Conservation (phyloP, 148 eudicot genomes). For the Nepenthes mirabilis region DNA sequence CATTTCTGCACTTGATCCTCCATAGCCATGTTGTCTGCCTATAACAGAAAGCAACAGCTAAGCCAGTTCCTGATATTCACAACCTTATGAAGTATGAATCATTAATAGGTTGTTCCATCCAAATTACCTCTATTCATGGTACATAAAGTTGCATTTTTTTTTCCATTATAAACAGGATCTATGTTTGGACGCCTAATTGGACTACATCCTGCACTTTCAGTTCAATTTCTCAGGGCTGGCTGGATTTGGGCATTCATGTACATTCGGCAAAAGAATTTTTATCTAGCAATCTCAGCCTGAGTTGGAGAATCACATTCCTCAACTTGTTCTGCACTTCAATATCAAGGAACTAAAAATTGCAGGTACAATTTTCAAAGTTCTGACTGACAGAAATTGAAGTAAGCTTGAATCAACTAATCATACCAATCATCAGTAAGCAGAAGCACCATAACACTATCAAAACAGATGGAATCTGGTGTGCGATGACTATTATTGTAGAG, state of each 20-base stretch:
- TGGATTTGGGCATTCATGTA: constrained; percentile 17
- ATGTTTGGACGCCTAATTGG: too few species aligned
- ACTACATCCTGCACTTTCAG: too few species aligned
- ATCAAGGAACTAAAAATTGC: neutral
- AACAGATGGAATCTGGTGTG: constrained; percentile 39
- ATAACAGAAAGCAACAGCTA: too few species aligned
- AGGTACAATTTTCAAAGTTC: neutral
- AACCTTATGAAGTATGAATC: too few species aligned
- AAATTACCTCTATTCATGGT: too few species aligned
- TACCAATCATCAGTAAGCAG: constrained; percentile 18
- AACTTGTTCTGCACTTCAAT: constrained; percentile 10
- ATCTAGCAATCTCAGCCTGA: constrained; percentile 30
- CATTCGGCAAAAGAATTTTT: constrained; percentile 48
- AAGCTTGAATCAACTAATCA: neutral
- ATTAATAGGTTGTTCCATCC: too few species aligned
- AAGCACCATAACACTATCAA: constrained; percentile 69
- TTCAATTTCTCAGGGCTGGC: neutral
- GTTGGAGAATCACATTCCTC: constrained; percentile 57
- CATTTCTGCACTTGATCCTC: too few species aligned
- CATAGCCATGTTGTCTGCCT: too few species aligned
- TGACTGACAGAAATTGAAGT: neutral
- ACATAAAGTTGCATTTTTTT: too few species aligned
- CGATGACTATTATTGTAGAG: constrained; percentile 26
- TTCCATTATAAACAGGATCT: too few species aligned
- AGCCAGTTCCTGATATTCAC: too few species aligned